Evolutionary conservation across 768 basidiomycete species (phyloP).

Genomic region (Suillus discolor): DNA sequence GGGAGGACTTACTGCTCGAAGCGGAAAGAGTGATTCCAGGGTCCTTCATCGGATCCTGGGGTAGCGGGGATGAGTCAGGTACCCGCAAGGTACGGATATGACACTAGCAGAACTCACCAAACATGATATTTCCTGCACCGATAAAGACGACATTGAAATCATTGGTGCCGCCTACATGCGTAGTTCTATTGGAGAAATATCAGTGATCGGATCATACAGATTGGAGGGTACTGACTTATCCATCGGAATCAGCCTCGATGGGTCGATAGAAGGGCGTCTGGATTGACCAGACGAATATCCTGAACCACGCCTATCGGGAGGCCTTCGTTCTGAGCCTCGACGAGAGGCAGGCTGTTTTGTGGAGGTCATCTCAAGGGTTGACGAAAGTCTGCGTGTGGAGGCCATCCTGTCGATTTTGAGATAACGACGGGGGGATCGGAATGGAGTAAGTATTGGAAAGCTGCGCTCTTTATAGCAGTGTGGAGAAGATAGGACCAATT

Average conservation of each 20-base stretch:
- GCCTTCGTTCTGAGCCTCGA: conserved; percentile 46
- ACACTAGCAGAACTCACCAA: conserved; percentile 53
- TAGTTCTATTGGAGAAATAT: conserved; percentile 37
- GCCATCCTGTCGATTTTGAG: conserved; percentile 19
- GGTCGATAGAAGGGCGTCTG: conserved; percentile 76
- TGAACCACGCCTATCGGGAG: conserved; percentile 51
- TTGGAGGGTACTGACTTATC: conserved; percentile 56
- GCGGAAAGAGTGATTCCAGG: conserved; percentile 93
- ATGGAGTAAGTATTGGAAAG: background rate
- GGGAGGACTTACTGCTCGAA: conserved; percentile 70
- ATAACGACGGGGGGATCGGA: background rate
- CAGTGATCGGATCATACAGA: conserved; percentile 12
- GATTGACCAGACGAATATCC: conserved; percentile 49
- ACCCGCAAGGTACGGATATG: conserved; percentile 4
- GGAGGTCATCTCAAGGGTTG: conserved; percentile 35
- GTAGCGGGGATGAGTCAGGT: conserved; percentile 12
- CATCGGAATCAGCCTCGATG: conserved; percentile 75
- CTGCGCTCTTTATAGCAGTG: conserved; percentile 12
- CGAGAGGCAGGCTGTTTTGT: conserved; percentile 38
- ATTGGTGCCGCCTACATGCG: conserved; percentile 59
- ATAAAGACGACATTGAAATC: conserved; percentile 94
- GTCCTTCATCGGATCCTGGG: conserved; percentile 82
- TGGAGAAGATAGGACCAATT: conserved; percentile 11
- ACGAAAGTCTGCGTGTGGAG: conserved; percentile 26
- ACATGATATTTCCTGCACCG: conserved; percentile 98